phyloP scores from a whole-genome alignment of 2,329 filamentous ascomycete genomes.

The Monilinia laxa region DNA sequence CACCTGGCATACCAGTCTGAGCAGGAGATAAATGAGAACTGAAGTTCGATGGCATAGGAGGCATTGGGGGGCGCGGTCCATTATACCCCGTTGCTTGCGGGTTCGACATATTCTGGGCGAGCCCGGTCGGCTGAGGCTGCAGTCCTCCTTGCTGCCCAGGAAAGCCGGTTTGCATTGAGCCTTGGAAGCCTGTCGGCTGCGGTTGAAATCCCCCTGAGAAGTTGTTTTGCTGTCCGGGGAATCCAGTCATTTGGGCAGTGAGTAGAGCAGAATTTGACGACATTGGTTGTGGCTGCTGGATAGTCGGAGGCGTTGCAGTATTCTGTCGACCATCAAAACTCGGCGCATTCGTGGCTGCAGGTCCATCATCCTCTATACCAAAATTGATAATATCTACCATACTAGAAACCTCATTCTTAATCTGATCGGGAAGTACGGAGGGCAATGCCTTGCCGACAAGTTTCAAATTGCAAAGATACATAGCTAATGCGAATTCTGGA shows the following conservation, averaged over 20 bases:
- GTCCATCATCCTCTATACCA: conserved; percentile 73
- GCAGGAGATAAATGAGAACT: conserved; percentile 59
- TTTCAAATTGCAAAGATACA: conserved; percentile 97
- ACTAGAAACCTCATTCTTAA: conserved; percentile 96
- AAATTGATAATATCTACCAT: conserved; percentile 99
- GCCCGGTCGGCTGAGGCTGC: conserved; percentile 69
- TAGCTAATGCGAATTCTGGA: conserved; percentile 93
- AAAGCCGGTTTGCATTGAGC: conserved; percentile 54
- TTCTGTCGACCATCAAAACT: conserved; percentile 62
- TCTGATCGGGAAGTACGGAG: conserved; percentile 70
- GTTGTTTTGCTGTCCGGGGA: conserved; percentile 53
- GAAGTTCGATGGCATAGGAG: conserved; percentile 76
- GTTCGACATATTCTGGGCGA: conserved; percentile 60
- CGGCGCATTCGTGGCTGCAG: conserved; percentile 61
- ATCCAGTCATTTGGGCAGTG: conserved; percentile 67
- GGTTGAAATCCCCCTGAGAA: conserved; percentile 45
- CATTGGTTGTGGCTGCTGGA: conserved; percentile 72
- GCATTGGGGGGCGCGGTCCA: conserved; percentile 76
- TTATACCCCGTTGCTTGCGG: conserved; percentile 76
- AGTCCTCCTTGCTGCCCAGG: conserved; percentile 57
- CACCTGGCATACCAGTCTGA: conserved; percentile 60
- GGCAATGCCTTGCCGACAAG: conserved; percentile 85
- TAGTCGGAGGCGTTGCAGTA: conserved; percentile 51
- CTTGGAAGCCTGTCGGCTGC: conserved; percentile 47
- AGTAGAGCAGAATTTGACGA: conserved; percentile 67